phyloP scores from a whole-genome alignment of 2,329 filamentous ascomycete genomes.

The Phialophora expanda region DNA sequence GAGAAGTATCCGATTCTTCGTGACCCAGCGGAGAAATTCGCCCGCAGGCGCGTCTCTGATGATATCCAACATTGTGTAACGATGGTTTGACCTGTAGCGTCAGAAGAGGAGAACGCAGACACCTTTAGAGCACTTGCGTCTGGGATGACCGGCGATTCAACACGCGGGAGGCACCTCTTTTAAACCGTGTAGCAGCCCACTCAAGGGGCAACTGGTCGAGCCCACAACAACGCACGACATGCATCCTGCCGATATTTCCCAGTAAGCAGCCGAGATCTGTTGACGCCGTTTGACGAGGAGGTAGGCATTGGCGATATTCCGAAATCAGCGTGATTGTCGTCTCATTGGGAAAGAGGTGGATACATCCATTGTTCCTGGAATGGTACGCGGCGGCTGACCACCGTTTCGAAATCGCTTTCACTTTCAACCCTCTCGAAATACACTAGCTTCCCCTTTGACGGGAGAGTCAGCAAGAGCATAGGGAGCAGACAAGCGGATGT shows the following conservation, averaged over 20 bases:
- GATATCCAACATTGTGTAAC: constrained; percentile 23
- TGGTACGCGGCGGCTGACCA: not conserved
- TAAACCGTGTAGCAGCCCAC: not conserved
- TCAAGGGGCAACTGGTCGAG: not conserved
- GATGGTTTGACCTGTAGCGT: not conserved
- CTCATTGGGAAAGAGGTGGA: not conserved
- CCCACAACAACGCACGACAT: not conserved
- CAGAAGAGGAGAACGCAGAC: not conserved
- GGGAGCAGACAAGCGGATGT: not conserved
- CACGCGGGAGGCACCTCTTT: not conserved
- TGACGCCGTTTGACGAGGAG: not conserved
- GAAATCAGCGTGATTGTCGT: not conserved
- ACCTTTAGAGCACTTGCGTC: not conserved
- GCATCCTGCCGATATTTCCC: not conserved
- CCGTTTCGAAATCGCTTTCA: not conserved
- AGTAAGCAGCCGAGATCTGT: not conserved
- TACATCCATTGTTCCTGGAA: not conserved
- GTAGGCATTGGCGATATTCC: not conserved
- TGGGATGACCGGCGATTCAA: not conserved
- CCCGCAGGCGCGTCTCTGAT: constrained; percentile 54
- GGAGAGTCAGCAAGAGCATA: not conserved
- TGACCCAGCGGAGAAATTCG: constrained; percentile 51
- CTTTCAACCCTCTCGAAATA: not conserved
- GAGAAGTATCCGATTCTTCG: constrained; percentile 49
- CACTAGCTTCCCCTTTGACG: not conserved